Conservation (phyloP, 2,329 filamentous ascomycete species). For the Coniella vitis region DNA sequence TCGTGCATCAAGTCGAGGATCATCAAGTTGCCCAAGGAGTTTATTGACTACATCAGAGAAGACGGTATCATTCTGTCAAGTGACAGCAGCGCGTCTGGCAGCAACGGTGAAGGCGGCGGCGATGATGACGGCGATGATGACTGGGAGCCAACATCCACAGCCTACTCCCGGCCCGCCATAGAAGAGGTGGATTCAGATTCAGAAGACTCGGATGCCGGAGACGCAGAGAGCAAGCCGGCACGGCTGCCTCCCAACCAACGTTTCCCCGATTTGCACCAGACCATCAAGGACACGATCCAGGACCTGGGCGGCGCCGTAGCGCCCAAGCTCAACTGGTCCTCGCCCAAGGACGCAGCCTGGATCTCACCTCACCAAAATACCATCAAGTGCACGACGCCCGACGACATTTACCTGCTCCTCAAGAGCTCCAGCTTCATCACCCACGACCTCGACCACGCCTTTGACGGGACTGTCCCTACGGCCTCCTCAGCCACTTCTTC, state of each 20-base stretch:
- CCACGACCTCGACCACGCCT: conserved; percentile 89
- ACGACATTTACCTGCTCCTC: conserved; percentile 87
- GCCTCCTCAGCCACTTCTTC: conserved; percentile 25
- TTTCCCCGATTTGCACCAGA: conserved; percentile 66
- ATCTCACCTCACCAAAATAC: conserved; percentile 80
- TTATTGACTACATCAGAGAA: conserved; percentile 80
- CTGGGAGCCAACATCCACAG: conserved; percentile 36
- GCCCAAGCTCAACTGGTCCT: conserved; percentile 96
- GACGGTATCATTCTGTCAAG: conserved; percentile 87
- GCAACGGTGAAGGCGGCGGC: conserved; percentile 27
- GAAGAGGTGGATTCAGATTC: conserved; percentile 38
- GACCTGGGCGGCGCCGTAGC: conserved; percentile 80
- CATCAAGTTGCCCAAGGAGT: conserved; percentile 66
- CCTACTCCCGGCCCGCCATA: conserved; percentile 25
- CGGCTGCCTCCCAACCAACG: conserved; percentile 45
- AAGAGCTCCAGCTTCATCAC: conserved; percentile 94
- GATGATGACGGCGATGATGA: conserved; percentile 37
- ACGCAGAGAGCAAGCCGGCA: conserved; percentile 41
- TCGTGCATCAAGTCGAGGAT: conserved; percentile 81
- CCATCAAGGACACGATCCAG: conserved; percentile 69
- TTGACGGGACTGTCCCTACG: conserved; percentile 59
- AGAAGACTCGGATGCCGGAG: conserved; percentile 46
- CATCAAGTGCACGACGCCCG: conserved; percentile 80
- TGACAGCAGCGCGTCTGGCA: conserved; percentile 40
- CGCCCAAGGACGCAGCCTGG: conserved; percentile 92